Evolutionary conservation across 2,329 filamentous ascomycete genomes (phyloP).

Genomic region (Calonectria pseudoreteaudii): DNA sequence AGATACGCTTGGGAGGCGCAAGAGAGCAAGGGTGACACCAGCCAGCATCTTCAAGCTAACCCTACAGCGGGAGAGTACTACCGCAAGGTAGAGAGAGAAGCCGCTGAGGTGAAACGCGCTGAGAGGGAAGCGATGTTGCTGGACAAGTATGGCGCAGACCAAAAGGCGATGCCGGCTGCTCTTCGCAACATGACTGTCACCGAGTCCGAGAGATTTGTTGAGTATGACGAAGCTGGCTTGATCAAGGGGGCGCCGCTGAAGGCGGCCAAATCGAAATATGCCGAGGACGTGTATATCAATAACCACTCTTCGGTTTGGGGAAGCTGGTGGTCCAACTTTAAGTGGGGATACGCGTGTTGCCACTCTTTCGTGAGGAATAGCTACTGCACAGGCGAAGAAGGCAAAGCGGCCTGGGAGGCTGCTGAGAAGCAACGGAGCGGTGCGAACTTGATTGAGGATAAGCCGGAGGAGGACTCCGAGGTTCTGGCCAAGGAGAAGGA

Average conservation of each 20-base stretch:
- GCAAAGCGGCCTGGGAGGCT: slow-evolving; percentile 83
- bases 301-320: slow-evolving; percentile 96
- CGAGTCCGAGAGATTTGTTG: slow-evolving; percentile 88
- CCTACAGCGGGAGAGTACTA: slow-evolving; percentile 91
- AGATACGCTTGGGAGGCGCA: slow-evolving; percentile 95
- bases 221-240: slow-evolving; percentile 91
- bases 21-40: slow-evolving; percentile 82
- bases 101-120: slow-evolving; percentile 75
- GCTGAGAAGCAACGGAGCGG: slow-evolving; percentile 72
- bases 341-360: slow-evolving; percentile 97
- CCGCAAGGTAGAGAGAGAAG: slow-evolving; percentile 82
- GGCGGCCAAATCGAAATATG: slow-evolving; percentile 87
- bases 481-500: slow-evolving; percentile 35
- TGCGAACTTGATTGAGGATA: slow-evolving; percentile 52
- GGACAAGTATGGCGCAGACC: slow-evolving; percentile 84
- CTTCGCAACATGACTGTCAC: slow-evolving; percentile 76
- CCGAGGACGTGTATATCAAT: slow-evolving; percentile 87
- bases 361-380: slow-evolving; percentile 95
- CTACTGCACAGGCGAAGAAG: slow-evolving; percentile 94
- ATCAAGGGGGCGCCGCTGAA: slow-evolving; percentile 89
- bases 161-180: slow-evolving; percentile 66
- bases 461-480: slow-evolving; percentile 44
- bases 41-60: slow-evolving; percentile 93
- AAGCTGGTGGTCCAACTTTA: slow-evolving; percentile 96
- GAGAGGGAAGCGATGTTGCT: slow-evolving; percentile 77